Evolutionary conservation across 176 grass and related monocot species (phyloP).

Genomic region (Cymbopogon citratus): DNA sequence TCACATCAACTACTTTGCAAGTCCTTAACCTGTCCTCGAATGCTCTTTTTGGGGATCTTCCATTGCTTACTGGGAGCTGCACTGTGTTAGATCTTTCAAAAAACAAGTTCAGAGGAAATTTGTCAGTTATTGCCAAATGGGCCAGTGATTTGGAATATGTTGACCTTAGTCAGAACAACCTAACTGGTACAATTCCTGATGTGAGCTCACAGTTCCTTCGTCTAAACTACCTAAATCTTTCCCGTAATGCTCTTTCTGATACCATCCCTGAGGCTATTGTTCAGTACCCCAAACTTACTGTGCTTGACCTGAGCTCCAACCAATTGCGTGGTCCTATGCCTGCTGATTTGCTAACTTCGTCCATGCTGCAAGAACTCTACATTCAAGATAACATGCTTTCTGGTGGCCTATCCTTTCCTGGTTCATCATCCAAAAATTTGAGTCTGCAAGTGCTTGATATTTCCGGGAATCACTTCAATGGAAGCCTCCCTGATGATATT

Average conservation of each 20-base stretch:
- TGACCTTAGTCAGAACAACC: slow-evolving; percentile 79
- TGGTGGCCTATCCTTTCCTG: slow-evolving; percentile 54
- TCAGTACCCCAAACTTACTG: slow-evolving; percentile 81
- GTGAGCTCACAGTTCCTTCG: slow-evolving; percentile 83
- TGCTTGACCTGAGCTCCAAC: slow-evolving; percentile 85
- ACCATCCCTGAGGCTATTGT: slow-evolving; percentile 61
- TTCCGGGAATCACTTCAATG: slow-evolving; percentile 78
- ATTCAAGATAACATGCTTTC: slow-evolving; percentile 67
- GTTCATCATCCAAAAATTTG: slow-evolving; percentile 49
- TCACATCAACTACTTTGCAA: slow-evolving; percentile 83
- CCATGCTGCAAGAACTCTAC: slow-evolving; percentile 76
- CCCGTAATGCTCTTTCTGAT: slow-evolving; percentile 59
- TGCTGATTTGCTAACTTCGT: slow-evolving; percentile 53
- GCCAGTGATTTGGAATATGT: slow-evolving; percentile 77
- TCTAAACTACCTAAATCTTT: slow-evolving; percentile 85
- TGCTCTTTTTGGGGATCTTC: slow-evolving; percentile 79
- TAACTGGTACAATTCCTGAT: slow-evolving; percentile 68
- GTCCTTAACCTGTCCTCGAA: slow-evolving; percentile 91
- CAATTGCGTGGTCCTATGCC: slow-evolving; percentile 65
- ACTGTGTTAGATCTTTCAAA: slow-evolving; percentile 90
- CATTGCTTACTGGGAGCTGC: slow-evolving; percentile 84
- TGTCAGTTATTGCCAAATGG: slow-evolving; percentile 92
- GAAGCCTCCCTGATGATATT: slow-evolving; percentile 74
- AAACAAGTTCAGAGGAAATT: slow-evolving; percentile 77
- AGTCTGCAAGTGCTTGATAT: slow-evolving; percentile 75